phyloP scores from a whole-genome alignment of 2,329 filamentous ascomycete genomes.

The Microsporum canis region DNA sequence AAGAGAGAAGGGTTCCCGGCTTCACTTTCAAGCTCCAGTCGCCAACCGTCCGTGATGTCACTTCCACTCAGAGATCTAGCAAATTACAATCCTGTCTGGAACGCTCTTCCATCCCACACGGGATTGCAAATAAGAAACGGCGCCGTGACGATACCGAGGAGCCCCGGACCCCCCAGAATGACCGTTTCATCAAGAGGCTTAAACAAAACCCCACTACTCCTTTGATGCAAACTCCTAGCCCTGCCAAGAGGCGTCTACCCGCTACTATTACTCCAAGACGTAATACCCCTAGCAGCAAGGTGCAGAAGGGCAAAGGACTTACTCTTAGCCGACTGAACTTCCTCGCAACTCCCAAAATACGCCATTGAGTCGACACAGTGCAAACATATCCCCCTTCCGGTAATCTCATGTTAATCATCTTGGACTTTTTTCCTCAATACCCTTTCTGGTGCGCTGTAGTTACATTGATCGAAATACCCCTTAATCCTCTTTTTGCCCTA shows the following conservation, averaged over 20 bases:
- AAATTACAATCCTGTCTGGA: conserved; percentile 29
- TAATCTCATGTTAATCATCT: neutral
- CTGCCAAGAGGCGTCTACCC: conserved; percentile 21
- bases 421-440: neutral
- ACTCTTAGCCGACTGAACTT: conserved; percentile 39
- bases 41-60: conserved; percentile 28
- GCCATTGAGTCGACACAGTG: conserved; percentile 15
- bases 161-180: conserved; percentile 20
- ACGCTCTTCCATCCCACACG: conserved; percentile 27
- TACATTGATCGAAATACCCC: neutral
- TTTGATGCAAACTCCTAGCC: conserved; percentile 22
- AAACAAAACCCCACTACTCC: conserved; percentile 18
- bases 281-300: conserved; percentile 15
- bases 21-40: conserved; percentile 14
- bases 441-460: neutral
- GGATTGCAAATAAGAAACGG: conserved; percentile 32
- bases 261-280: conserved; percentile 21
- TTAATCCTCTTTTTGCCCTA: neutral
- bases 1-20: conserved; percentile 14
- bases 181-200: conserved; percentile 27
- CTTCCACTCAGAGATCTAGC: neutral
- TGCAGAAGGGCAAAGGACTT: conserved; percentile 25
- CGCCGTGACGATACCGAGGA: conserved; percentile 24
- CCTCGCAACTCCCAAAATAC: conserved; percentile 37
- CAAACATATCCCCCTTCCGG: neutral